Evolutionary conservation across 768 basidiomycete genomes (phyloP), one percentile per base, ranked within the genome.

Genomic region (Russula compacta): DNA sequence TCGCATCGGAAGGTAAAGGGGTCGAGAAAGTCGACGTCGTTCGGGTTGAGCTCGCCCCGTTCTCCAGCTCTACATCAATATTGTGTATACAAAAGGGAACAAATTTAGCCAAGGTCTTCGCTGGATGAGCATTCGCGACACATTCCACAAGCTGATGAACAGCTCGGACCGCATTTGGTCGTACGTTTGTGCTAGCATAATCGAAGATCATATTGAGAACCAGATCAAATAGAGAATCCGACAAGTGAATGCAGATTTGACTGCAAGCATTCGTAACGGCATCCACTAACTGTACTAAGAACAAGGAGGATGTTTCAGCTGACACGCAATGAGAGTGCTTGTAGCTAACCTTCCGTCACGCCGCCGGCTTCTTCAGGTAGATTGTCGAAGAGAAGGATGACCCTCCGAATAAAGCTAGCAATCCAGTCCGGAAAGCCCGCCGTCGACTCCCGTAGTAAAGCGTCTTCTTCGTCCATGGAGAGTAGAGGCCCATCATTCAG

Each of bases 71-170:
- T 3, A 74, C 75, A 10, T 78, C 74, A 66, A 95, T 93, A 61
- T 85, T 88, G 15, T 74, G 72, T 33, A 78, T 74, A 70, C 89
- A 92, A 46, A 89, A 81, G 0, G 84, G 83, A 62, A 92, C 78
- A 72, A 95, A 91, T 66, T 84, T 87, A 19, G 80, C 84, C 50
- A 94, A 75, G 1, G 88, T 88, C 73, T 92, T 92, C 53, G 70
- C 74, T 4, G 92, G 83, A 67, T 91, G 74, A 19, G 89, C 88
- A 60, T 91, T 88, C 4, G 92, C 87, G 24, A 95, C 81, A 68
- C 89, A 90, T 72, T 89, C 85, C 38, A 94, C 87, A 4, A 97
- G 77, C 65, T 91, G 86, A 67, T 92, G 89, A 32, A 94, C 87
- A 3, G 87, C 89, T 58, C 89, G 83, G 46, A 93, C 89, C 24